Conservation (phyloP, 495 filamentous ascomycete species). For the Amphirosellinia nigrospora region DNA sequence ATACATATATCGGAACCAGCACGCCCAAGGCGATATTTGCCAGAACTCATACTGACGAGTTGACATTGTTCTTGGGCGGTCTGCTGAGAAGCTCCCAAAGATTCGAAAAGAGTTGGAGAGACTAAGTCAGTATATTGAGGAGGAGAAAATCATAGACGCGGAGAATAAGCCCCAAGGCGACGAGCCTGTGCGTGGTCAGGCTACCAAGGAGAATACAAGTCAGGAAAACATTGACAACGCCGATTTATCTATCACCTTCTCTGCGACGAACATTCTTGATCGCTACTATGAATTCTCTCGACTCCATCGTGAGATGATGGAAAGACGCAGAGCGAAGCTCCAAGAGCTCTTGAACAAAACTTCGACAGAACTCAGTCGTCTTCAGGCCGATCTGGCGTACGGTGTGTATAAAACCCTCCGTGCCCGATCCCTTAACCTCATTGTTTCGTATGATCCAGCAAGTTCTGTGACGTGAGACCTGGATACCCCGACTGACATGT, state of each 20-base stretch:
- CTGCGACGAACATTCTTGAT: constrained; percentile 3
- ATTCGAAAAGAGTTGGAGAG: not conserved
- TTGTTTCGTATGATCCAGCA: no score
- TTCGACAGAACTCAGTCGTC: constrained; percentile 4
- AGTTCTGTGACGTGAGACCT: no score
- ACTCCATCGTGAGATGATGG: constrained; percentile 3
- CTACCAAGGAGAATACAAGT: not conserved
- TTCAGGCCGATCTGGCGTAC: constrained; percentile 6
- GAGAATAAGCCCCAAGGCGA: not conserved
- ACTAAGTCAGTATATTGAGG: not conserved
- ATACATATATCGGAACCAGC: not conserved
- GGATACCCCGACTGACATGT: no score
- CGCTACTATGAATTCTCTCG: constrained; percentile 1
- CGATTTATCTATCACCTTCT: not conserved
- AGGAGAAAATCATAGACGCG: not conserved
- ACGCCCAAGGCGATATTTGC: not conserved
- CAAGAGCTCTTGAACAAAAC: not conserved
- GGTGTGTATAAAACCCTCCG: no score
- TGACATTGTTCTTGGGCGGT: constrained; percentile 1
- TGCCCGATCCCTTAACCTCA: no score
- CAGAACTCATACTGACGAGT: not conserved
- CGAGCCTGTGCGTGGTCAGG: not conserved
- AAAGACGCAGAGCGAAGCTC: constrained; percentile 10
- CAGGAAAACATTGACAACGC: not conserved
- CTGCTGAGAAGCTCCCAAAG: not conserved